phyloP scores from a whole-genome alignment of 2,329 filamentous ascomycete species.

The Colletotrichum orbiculare region DNA sequence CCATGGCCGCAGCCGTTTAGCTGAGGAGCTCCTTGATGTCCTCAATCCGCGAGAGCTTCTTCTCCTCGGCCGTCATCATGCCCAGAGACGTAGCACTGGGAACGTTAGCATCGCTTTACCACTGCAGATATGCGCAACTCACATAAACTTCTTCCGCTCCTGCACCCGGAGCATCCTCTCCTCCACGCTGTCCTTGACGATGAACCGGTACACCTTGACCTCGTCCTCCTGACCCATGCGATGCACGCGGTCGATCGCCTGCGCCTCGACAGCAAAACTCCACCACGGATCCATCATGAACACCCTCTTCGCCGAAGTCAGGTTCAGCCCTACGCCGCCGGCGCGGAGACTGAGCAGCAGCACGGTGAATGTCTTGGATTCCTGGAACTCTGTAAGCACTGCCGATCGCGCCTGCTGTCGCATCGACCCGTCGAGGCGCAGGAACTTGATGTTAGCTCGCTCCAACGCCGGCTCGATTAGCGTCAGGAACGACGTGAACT shows the following conservation, averaged over 20 bases:
- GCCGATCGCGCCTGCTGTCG: conserved; percentile 84
- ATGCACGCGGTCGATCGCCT: conserved; percentile 97
- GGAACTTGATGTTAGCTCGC: conserved; percentile 76
- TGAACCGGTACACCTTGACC: conserved; percentile 88
- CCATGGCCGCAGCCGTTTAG: conserved; percentile 43
- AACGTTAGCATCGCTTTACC: conserved; percentile 3
- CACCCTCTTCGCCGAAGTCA: conserved; percentile 88
- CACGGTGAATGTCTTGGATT: conserved; percentile 72
- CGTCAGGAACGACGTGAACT: conserved; percentile 96
- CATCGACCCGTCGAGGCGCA: conserved; percentile 95
- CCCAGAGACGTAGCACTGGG: conserved; percentile 89
- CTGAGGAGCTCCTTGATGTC: conserved; percentile 93
- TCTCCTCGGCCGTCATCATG: conserved; percentile 95
- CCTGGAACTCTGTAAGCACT: conserved; percentile 79
- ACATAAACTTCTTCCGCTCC: conserved; percentile 96
- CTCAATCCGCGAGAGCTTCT: conserved; percentile 88
- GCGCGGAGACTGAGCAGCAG: conserved; percentile 87
- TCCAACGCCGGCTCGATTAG: conserved; percentile 86
- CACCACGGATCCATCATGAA: conserved; percentile 99
- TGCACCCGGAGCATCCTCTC: conserved; percentile 94
- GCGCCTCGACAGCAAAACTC: conserved; percentile 96
- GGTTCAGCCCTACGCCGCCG: conserved; percentile 92
- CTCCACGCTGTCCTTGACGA: conserved; percentile 92
- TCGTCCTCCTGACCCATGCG: conserved; percentile 93
- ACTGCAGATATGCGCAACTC: conserved; percentile 54